Evolutionary conservation across 2,329 filamentous ascomycete genomes (phyloP), one percentile per base, ranked within the genome.

Genomic region (Talaromyces marneffei): DNA sequence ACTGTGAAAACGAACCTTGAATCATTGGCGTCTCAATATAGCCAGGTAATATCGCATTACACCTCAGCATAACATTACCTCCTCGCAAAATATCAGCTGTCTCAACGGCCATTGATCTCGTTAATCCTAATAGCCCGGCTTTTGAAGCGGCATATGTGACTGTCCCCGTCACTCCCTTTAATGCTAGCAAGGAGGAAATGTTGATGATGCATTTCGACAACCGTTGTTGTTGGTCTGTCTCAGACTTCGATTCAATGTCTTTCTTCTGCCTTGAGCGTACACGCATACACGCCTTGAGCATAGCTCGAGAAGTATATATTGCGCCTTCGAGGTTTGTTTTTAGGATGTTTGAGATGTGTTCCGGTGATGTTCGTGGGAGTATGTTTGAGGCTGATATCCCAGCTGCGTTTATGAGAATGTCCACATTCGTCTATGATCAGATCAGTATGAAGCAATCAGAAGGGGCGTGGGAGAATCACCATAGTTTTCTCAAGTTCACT

Each of bases 21-120:
- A 88, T 91, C 90, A 96, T 95, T 53, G 85, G 83, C 50, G 90
- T 93, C 61, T 89, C 80, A 66, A 95, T 87, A 78, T 93, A 96
- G 6, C 91, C 91, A 0, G 91, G 91, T 44, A 93, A 78, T 65
- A 96, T 85, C 29, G 87, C 87, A 76, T 96, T 96, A 52, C 90
- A 88, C 31, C 92, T 82, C 62, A 96, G 82, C 78, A 63, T 79
- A 75, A 57, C 83, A 31, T 46, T 40, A n/a, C 46, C 25, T 83
- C 67, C 87, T 74, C 75, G 91, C 86, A 92, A 67, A 2, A 72
- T 69, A 25, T 61, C 65, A 7, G 71, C 70, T 4, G 71, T 68
- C 55, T 75, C 73, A 14, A 73, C 72, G 2, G 72, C 66, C 37
- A 75, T 59, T 4, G 75, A 71, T 9, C 73, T 67, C 9, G 72